Evolutionary conservation across 129 eudicot species (phyloP).

Genomic region (Cynara cardunculus): DNA sequence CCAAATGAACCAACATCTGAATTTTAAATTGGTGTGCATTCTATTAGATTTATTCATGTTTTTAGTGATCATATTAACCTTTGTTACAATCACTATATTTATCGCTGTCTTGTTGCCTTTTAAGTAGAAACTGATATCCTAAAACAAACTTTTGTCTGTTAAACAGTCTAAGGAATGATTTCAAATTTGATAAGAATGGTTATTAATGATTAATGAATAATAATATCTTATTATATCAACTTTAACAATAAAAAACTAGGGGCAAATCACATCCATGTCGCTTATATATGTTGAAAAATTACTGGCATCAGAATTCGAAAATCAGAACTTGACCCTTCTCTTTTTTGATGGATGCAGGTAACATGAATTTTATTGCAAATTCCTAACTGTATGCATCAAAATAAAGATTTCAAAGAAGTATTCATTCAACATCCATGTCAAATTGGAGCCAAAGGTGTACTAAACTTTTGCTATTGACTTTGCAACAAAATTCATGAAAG

Average conservation of each 20-base stretch:
- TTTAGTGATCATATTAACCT: background rate
- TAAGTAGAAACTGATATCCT: background rate
- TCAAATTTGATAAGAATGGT: background rate
- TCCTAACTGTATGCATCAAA: background rate
- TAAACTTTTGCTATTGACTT: background rate
- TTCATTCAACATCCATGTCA: constrained; percentile 3
- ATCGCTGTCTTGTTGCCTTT: background rate
- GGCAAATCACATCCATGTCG: background rate
- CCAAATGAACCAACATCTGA: background rate
- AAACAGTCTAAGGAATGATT: background rate
- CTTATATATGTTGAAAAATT: background rate
- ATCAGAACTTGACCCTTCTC: background rate
- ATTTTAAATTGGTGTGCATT: background rate
- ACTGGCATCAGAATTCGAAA: no score
- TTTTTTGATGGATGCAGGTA: background rate
- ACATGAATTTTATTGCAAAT: background rate
- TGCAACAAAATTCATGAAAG: background rate
- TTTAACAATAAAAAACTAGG: background rate
- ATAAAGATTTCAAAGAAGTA: background rate
- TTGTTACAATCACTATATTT: background rate
- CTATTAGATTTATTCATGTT: background rate
- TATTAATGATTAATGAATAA: background rate
- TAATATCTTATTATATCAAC: background rate
- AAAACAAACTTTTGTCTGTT: background rate
- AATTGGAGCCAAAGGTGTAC: background rate